phyloP scores from a whole-genome alignment of 352 stramenopile genomes.

The Phytophthora podocarpi region DNA sequence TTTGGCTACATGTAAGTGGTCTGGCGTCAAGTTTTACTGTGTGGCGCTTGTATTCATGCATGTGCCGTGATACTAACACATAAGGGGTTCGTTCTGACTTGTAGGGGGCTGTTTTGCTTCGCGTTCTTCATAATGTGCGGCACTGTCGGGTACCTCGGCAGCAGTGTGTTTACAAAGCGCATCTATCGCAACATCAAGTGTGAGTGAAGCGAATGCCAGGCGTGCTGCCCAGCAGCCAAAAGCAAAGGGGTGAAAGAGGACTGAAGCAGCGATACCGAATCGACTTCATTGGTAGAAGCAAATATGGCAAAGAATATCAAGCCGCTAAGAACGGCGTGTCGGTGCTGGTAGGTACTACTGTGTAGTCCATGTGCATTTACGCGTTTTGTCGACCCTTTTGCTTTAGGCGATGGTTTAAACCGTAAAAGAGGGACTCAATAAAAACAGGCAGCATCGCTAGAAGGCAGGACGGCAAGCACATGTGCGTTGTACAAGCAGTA shows the following conservation, averaged over 20 bases:
- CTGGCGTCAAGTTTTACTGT: too few species aligned
- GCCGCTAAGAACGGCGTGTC: background rate
- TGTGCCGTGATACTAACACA: constrained; percentile 2
- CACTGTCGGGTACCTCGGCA: constrained; percentile 90
- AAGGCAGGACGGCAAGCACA: constrained; percentile 14
- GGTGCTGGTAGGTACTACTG: constrained; percentile 11
- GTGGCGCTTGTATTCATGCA: background rate
- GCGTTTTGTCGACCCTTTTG: constrained; percentile 14
- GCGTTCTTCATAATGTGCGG: constrained; percentile 94
- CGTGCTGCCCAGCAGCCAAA: constrained; percentile 8
- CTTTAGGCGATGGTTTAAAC: constrained; percentile 7
- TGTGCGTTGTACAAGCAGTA: constrained; percentile 11
- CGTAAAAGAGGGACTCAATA: constrained; percentile 14
- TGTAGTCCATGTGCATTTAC: constrained; percentile 23
- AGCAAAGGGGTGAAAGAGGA: constrained; percentile 24
- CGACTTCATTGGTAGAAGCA: constrained; percentile 8
- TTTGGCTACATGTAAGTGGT: constrained; percentile 98
- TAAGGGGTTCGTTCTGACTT: constrained; percentile 13
- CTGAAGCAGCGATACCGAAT: constrained; percentile 4
- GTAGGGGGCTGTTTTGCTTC: constrained; percentile 91
- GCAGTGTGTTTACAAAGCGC: constrained; percentile 93
- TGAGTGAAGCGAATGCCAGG: constrained; percentile 70
- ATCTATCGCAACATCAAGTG: constrained; percentile 97
- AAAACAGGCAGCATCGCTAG: constrained; percentile 21
- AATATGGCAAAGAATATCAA: constrained; percentile 3